Evolutionary conservation across 1,284 basidiomycete genomes (phyloP).

Genomic region (Pseudozyma tsukubaensis): DNA sequence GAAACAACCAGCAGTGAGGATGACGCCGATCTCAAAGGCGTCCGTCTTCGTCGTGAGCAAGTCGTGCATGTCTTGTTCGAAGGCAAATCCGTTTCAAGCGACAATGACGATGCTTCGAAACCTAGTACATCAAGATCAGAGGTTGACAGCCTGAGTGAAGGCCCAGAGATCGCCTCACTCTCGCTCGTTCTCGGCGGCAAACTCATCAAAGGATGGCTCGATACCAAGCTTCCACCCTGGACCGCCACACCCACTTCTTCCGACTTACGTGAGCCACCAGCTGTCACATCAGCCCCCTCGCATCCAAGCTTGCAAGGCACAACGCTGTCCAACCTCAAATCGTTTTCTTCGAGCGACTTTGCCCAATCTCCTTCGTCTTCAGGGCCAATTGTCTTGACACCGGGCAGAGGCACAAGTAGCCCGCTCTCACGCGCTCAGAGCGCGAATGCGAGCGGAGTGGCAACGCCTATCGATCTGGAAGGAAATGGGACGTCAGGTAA

Average conservation of each 20-base stretch:
- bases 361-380: slow-evolving; percentile 4
- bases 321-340: slow-evolving; percentile 36
- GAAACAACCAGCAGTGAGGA: slow-evolving; percentile 29
- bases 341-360: slow-evolving; percentile 40
- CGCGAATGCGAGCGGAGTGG: slow-evolving; percentile 2
- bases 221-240: slow-evolving; percentile 39
- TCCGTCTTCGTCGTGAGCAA: slow-evolving; percentile 55
- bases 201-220: slow-evolving; percentile 51
- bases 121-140: neutral
- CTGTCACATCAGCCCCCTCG: slow-evolving; percentile 8
- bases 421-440: slow-evolving; percentile 1
- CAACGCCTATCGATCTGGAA: slow-evolving; percentile 42
- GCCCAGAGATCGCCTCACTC: slow-evolving; percentile 34
- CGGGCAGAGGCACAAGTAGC: slow-evolving; percentile 11
- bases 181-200: slow-evolving; percentile 46
- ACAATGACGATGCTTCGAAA: neutral
- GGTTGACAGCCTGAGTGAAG: neutral
- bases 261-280: slow-evolving; percentile 29
- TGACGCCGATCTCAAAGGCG: slow-evolving; percentile 47
- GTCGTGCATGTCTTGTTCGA: slow-evolving; percentile 57
- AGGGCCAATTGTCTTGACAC: slow-evolving; percentile 20
- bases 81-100: slow-evolving; percentile 12
- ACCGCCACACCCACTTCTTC: slow-evolving; percentile 31
- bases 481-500: slow-evolving; percentile 11
- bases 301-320: slow-evolving; percentile 21